phyloP scores from a whole-genome alignment of 768 basidiomycete species.

The Crassisporium funariophilum region DNA sequence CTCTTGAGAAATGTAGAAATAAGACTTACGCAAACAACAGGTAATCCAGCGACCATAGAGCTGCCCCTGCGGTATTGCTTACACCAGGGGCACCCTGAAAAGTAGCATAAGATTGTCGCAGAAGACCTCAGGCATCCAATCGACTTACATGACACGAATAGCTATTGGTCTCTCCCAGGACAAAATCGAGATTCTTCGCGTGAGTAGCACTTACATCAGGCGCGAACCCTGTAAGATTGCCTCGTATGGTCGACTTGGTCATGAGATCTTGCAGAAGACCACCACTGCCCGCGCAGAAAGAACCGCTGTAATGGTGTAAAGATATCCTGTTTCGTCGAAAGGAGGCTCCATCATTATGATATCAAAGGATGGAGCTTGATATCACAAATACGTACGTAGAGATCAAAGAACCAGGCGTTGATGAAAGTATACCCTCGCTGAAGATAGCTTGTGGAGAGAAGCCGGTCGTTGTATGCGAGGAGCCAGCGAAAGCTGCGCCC shows the following conservation, averaged over 20 bases:
- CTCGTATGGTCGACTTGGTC: constrained; percentile 58
- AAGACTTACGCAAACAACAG: constrained; percentile 51
- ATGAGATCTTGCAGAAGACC: constrained; percentile 64
- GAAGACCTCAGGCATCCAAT: neutral
- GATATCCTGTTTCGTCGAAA: constrained; percentile 46
- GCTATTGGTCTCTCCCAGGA: constrained; percentile 67
- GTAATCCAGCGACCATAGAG: constrained; percentile 71
- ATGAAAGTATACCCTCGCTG: constrained; percentile 48
- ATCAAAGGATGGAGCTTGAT: neutral
- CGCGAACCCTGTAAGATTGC: constrained; percentile 53
- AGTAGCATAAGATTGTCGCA: neutral
- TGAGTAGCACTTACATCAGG: constrained; percentile 57
- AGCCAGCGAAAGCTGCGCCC: constrained; percentile 51
- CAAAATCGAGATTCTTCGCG: constrained; percentile 50
- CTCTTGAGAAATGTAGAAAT: neutral
- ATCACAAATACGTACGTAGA: constrained; percentile 43
- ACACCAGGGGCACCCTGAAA: constrained; percentile 52
- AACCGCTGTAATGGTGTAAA: constrained; percentile 60
- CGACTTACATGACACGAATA: constrained; percentile 43
- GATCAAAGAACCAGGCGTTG: constrained; percentile 50
- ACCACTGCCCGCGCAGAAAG: constrained; percentile 57
- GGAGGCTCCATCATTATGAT: neutral
- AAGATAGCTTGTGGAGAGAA: constrained; percentile 69
- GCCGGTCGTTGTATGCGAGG: constrained; percentile 45
- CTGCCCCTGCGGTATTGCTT: constrained; percentile 71